Evolutionary conservation across 2,329 filamentous ascomycete species (phyloP).

Genomic region (Zopfia rhizophila): DNA sequence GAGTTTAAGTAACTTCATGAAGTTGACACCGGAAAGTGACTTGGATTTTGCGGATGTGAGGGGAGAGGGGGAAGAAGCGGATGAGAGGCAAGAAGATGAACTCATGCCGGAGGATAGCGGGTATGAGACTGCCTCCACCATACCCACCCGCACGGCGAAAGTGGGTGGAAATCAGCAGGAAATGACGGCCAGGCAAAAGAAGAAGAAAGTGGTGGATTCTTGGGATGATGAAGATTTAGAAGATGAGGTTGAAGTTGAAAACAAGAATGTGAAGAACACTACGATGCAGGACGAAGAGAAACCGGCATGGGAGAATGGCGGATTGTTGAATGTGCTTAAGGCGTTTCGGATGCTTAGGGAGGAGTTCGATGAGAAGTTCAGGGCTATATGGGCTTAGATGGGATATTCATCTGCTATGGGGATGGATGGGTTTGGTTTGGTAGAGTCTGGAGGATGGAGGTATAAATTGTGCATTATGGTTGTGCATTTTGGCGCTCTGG

Average conservation of each 20-base stretch:
- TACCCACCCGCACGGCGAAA: constrained; percentile 34
- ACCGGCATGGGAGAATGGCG: constrained; percentile 57
- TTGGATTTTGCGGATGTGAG: constrained; percentile 63
- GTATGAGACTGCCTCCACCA: constrained; percentile 34
- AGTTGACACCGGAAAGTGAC: constrained; percentile 57
- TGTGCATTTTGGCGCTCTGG: too few relatives aligned
- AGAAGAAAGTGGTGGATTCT: constrained; percentile 52
- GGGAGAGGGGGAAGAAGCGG: constrained; percentile 62
- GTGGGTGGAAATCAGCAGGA: constrained; percentile 44
- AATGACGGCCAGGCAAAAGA: constrained; percentile 49
- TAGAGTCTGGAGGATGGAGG: too few relatives aligned
- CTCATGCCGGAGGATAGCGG: constrained; percentile 41
- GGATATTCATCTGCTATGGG: too few relatives aligned
- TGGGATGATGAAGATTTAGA: constrained; percentile 53
- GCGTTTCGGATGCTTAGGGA: constrained; percentile 68
- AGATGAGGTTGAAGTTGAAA: constrained; percentile 45
- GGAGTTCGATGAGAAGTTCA: constrained; percentile 73
- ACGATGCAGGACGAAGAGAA: constrained; percentile 31
- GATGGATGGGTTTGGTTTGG: too few relatives aligned
- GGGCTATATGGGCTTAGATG: constrained; percentile 73
- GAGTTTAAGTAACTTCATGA: constrained; percentile 68
- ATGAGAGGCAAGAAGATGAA: constrained; percentile 57
- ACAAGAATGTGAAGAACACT: constrained; percentile 32
- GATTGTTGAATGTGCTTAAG: constrained; percentile 66
- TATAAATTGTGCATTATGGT: too few relatives aligned